Evolutionary conservation across 116 monocot species (phyloP).

Genomic region (Iris pallida): DNA sequence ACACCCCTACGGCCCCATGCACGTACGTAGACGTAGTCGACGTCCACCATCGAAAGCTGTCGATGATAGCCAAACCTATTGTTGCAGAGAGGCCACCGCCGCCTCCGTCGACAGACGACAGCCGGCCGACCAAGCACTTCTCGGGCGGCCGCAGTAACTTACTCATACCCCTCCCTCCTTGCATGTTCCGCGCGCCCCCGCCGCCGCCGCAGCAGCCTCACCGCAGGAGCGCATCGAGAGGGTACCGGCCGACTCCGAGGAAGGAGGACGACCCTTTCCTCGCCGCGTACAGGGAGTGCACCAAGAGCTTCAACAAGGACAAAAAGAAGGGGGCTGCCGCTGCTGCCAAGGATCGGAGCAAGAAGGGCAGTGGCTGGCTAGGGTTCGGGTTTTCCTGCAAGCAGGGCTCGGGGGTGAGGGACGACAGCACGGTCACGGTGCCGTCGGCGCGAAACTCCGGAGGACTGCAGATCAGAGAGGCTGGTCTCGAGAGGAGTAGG

Average conservation of each 20-base stretch:
- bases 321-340: too few relatives aligned
- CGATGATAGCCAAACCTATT: neutral
- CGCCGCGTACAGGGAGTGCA: conserved; percentile 9
- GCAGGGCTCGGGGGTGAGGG: conserved; percentile 5
- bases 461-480: too few relatives aligned
- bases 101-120: neutral
- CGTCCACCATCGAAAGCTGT: too few relatives aligned
- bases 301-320: neutral
- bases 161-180: neutral
- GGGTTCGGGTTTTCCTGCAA: neutral
- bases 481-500: too few relatives aligned
- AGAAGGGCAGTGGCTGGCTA: neutral
- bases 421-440: neutral
- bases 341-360: neutral
- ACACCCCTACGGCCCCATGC: neutral
- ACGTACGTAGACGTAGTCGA: neutral
- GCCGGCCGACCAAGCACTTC: neutral
- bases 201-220: too few relatives aligned
- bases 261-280: neutral
- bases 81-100: neutral
- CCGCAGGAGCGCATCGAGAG: too few relatives aligned
- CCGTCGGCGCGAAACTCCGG: too few relatives aligned
- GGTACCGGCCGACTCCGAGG: neutral
- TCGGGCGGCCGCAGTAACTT: neutral
- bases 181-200: neutral